Percentiles rank a stretch among this genome's conserved stretches.
Evolutionary conservation across 176 grass and related monocot genomes (phyloP).

Genomic region (Raddia guianensis): DNA sequence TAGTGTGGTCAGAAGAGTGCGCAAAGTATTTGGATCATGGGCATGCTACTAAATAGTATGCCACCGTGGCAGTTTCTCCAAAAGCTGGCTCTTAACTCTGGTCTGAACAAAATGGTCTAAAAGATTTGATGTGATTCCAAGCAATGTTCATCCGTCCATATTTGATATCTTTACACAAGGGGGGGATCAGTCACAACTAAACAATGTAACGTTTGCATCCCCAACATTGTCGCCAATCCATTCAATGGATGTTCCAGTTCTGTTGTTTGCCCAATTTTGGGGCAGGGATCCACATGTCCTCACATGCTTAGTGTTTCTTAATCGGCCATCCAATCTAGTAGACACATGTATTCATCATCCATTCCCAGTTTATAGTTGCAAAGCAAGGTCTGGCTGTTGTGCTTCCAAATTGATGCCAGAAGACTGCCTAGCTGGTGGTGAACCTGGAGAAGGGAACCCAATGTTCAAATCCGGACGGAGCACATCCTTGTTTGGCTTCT

Average conservation of each 20-base stretch:
- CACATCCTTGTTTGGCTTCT: conserved; percentile 71
- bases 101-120: conserved; percentile 26
- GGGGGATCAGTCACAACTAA: not conserved
- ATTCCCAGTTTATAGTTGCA: conserved; percentile 70
- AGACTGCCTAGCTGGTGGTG: conserved; percentile 71
- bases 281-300: conserved; percentile 11
- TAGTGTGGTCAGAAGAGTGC: conserved; percentile 48
- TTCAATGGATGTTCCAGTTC: conserved; percentile 43
- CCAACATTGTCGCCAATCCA: not conserved
- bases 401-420: conserved; percentile 90
- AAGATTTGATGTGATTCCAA: conserved; percentile 36
- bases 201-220: conserved; percentile 16
- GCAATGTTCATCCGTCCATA: conserved; percentile 55
- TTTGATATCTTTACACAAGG: conserved; percentile 19
- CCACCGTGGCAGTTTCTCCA: conserved; percentile 41
- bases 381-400: conserved; percentile 94
- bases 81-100: conserved; percentile 36
- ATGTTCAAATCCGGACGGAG: conserved; percentile 96
- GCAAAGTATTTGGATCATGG: conserved; percentile 29
- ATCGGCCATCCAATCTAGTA: conserved; percentile 4
- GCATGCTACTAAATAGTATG: conserved; percentile 37
- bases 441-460: conserved; percentile 78
- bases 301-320: conserved; percentile 22
- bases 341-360: conserved; percentile 22
- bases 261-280: conserved; percentile 16